phyloP scores from a whole-genome alignment of 352 stramenopile species.

The Globisporangium nagaii region DNA sequence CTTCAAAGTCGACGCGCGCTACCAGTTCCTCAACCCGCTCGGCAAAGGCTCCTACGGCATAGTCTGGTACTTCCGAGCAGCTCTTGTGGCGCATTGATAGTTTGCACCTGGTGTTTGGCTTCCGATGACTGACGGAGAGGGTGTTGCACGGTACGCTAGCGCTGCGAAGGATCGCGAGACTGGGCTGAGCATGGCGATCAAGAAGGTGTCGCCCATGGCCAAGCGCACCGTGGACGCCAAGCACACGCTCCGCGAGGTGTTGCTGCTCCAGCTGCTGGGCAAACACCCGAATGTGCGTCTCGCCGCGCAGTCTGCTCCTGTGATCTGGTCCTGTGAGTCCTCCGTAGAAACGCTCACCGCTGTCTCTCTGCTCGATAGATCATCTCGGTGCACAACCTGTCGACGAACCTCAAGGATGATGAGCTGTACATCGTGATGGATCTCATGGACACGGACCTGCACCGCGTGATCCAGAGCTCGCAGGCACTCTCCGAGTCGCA shows the following conservation, averaged over 20 bases:
- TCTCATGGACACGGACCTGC: conserved; percentile 92
- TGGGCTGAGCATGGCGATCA: conserved; percentile 84
- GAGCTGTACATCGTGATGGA: conserved; percentile 96
- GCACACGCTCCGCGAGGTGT: conserved; percentile 84
- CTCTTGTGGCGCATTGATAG: no score
- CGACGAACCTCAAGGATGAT: conserved; percentile 84
- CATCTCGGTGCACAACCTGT: conserved; percentile 76
- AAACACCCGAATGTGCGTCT: conserved; percentile 73
- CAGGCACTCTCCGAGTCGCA: conserved; percentile 67
- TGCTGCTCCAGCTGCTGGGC: conserved; percentile 84
- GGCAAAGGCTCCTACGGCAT: conserved; percentile 91
- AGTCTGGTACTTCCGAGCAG: conserved; percentile 59
- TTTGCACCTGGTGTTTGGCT: background rate
- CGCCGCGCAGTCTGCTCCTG: no score
- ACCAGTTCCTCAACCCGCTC: conserved; percentile 84
- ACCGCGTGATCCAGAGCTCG: conserved; percentile 83
- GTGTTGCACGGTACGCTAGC: conserved; percentile 17
- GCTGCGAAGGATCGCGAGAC: conserved; percentile 73
- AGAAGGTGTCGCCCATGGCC: conserved; percentile 88
- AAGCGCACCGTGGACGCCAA: conserved; percentile 79
- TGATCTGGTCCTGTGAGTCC: no score
- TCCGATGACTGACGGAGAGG: background rate
- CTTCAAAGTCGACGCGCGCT: conserved; percentile 80
- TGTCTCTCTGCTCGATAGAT: conserved; percentile 36
- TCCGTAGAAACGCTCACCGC: background rate